Conservation (phyloP, 2,329 filamentous ascomycete species). For the Aspergillus jensenii region DNA sequence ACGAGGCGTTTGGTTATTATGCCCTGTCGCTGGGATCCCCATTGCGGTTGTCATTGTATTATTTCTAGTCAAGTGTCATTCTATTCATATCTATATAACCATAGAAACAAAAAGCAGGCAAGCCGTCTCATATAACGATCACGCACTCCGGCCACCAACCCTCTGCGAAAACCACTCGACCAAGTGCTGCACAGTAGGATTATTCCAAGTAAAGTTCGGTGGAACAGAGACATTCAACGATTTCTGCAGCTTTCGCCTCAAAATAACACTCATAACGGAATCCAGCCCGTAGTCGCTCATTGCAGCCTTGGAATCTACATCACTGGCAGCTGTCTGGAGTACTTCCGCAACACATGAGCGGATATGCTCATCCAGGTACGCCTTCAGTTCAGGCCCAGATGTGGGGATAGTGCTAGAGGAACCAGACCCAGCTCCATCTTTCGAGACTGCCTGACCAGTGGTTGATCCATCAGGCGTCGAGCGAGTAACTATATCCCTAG, state of each 20-base stretch:
- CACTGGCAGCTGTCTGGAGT: slow-evolving; percentile 31
- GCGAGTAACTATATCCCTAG: slow-evolving; percentile 15
- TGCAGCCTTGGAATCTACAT: slow-evolving; percentile 33
- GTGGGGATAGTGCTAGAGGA: not conserved
- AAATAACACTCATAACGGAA: slow-evolving; percentile 40
- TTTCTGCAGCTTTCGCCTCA: slow-evolving; percentile 38
- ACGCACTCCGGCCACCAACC: not conserved
- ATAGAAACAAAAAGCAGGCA: no score
- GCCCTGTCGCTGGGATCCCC: no score
- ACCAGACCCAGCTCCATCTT: not conserved
- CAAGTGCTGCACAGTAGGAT: slow-evolving; percentile 41
- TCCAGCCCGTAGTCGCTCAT: slow-evolving; percentile 43
- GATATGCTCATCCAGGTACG: slow-evolving; percentile 25
- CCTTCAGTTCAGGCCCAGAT: not conserved
- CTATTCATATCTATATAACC: no score
- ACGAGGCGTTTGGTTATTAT: no score
- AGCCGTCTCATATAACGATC: no score
- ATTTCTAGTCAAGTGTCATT: no score
- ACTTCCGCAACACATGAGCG: slow-evolving; percentile 34
- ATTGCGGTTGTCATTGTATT: no score
- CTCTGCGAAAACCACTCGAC: not conserved
- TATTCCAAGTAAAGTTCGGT: slow-evolving; percentile 43
- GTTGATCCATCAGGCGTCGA: not conserved
- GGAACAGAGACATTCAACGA: slow-evolving; percentile 37
- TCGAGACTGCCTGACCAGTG: not conserved